phyloP scores from a whole-genome alignment of 208 protist genomes.

The Lotmaria passim region DNA sequence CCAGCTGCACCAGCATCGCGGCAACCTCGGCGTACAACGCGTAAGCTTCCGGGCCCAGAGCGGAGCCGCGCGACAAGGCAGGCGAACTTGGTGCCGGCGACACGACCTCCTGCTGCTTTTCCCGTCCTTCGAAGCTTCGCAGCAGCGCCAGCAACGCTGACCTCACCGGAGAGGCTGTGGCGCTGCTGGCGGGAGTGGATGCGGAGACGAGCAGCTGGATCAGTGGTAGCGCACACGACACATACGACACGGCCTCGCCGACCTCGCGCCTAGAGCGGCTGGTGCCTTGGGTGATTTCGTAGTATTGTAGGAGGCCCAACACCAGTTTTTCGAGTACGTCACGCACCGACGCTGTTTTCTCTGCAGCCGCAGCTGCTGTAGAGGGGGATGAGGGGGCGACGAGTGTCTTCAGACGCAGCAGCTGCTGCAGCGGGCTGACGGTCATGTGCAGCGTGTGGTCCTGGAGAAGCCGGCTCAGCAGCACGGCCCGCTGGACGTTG shows the following conservation, averaged over 20 bases:
- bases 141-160: constrained; percentile 29
- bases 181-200: not conserved
- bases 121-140: constrained; percentile 26
- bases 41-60: constrained; percentile 38
- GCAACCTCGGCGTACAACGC: constrained; percentile 71
- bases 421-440: constrained; percentile 61
- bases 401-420: constrained; percentile 55
- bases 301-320: constrained; percentile 23
- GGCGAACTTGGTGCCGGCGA: not conserved
- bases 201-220: constrained; percentile 32
- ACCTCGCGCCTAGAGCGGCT: not conserved
- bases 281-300: constrained; percentile 8
- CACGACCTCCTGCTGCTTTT: not conserved
- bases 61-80: not conserved
- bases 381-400: too few species aligned
- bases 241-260: constrained; percentile 27
- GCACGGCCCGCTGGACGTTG: constrained; percentile 46
- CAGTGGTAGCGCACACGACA: constrained; percentile 29
- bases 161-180: constrained; percentile 22
- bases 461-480: constrained; percentile 66
- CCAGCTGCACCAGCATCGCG: constrained; percentile 59
- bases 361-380: not conserved
- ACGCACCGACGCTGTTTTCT: constrained; percentile 7
- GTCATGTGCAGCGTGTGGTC: constrained; percentile 67
- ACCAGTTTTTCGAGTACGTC: constrained; percentile 30